Conservation (phyloP, 2,329 filamentous ascomycete genomes). For the Beauveria varroae region DNA sequence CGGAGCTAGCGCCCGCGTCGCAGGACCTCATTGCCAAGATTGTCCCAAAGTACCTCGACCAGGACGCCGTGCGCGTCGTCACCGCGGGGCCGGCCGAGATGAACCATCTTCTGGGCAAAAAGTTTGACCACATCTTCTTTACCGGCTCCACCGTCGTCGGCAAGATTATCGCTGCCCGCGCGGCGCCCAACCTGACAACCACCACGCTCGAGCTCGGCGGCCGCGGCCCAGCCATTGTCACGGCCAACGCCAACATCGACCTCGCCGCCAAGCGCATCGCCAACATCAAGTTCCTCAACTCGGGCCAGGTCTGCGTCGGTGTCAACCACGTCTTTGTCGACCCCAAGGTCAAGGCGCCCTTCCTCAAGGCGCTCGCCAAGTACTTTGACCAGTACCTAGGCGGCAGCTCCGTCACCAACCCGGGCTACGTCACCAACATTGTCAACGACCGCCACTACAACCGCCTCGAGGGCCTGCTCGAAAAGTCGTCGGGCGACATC, state of each 20-base stretch:
- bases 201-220: slow-evolving; percentile 38
- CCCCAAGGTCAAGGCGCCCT: slow-evolving; percentile 28
- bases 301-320: slow-evolving; percentile 23
- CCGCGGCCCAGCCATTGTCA: slow-evolving; percentile 36
- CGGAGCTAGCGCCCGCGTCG: slow-evolving; percentile 27
- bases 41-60: slow-evolving; percentile 35
- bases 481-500: slow-evolving; percentile 28
- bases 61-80: slow-evolving; percentile 26
- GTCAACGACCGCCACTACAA: slow-evolving; percentile 36
- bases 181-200: slow-evolving; percentile 37
- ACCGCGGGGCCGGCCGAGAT: slow-evolving; percentile 31
- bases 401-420: slow-evolving; percentile 13
- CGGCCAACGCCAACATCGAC: slow-evolving; percentile 31
- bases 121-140: slow-evolving; percentile 39
- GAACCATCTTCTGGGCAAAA: slow-evolving; percentile 26
- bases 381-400: slow-evolving; percentile 26
- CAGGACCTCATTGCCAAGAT: slow-evolving; percentile 32
- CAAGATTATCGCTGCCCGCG: slow-evolving; percentile 29
- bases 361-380: slow-evolving; percentile 26
- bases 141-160: slow-evolving; percentile 33
- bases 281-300: slow-evolving; percentile 33
- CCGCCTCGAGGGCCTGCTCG: slow-evolving; percentile 29
- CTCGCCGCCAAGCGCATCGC: slow-evolving; percentile 35
- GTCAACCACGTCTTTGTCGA: slow-evolving; percentile 38
- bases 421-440: slow-evolving; percentile 24